A percentile compares a stretch with the other conserved stretches of the same genome.
phyloP scores from a whole-genome alignment of 306 rosid genomes.

The Cicer cuneatum region DNA sequence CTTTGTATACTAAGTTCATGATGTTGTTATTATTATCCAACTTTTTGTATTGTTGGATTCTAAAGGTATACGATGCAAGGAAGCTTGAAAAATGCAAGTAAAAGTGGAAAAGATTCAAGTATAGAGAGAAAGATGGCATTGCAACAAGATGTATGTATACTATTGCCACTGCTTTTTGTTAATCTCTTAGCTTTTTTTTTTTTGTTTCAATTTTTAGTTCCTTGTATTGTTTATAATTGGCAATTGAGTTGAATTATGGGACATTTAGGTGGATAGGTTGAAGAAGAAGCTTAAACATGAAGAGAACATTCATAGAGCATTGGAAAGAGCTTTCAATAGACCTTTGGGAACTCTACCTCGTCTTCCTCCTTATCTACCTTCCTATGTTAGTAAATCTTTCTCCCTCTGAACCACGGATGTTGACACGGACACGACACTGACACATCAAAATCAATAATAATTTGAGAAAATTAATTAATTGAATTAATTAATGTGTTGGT shows the following conservation, averaged over 20 bases:
- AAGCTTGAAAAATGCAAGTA: conserved; percentile 51
- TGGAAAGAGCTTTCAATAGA: conserved; percentile 88
- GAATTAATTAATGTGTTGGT: background rate
- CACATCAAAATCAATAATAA: too few species aligned
- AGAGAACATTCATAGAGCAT: conserved; percentile 85
- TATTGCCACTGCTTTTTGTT: conserved; percentile 14
- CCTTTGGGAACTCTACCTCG: conserved; percentile 96
- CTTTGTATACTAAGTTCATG: conserved; percentile 35
- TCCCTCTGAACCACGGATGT: too few species aligned
- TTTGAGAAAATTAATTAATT: background rate
- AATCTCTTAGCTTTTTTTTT: too few species aligned
- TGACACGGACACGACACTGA: background rate
- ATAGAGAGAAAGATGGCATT: conserved; percentile 73
- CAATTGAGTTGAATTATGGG: conserved; percentile 33
- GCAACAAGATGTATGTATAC: conserved; percentile 69
- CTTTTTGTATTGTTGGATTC: conserved; percentile 39
- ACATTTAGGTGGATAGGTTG: conserved; percentile 75
- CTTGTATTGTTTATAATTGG: background rate
- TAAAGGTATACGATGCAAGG: conserved; percentile 66
- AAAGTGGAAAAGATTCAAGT: conserved; percentile 56
- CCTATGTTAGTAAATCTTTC: conserved; percentile 60
- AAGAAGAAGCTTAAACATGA: conserved; percentile 92
- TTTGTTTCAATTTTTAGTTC: conserved; percentile 5
- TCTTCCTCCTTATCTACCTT: conserved; percentile 93
- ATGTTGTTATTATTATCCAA: conserved; percentile 24